A percentile compares a stretch with the other conserved stretches of the same genome.
phyloP scores from a whole-genome alignment of 2,329 filamentous ascomycete species.

The Apiospora phragmitis region DNA sequence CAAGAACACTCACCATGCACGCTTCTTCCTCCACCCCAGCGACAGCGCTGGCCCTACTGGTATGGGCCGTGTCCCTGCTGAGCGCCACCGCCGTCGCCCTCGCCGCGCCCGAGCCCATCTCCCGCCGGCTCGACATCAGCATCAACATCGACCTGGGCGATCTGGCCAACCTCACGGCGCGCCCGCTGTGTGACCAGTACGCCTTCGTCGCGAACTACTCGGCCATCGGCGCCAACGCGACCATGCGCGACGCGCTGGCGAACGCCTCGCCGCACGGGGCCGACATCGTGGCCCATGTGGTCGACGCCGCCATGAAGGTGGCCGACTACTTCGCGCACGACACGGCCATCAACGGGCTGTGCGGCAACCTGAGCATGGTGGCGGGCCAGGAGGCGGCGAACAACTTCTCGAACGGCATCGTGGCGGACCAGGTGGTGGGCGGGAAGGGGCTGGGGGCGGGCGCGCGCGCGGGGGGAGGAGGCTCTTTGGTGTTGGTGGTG shows the following conservation, averaged over 20 bases:
- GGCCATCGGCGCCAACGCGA: constrained; percentile 2
- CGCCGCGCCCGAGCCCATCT: background rate
- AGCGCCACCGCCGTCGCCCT: background rate
- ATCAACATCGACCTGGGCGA: background rate
- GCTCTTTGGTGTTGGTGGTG: background rate
- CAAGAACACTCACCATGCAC: background rate
- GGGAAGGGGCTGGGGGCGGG: background rate
- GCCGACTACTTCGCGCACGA: background rate
- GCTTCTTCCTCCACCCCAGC: background rate
- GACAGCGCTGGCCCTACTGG: background rate
- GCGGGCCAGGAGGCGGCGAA: background rate
- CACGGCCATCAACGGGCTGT: background rate
- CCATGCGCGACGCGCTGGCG: background rate
- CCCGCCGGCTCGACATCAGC: background rate
- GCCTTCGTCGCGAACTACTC: constrained; percentile 10
- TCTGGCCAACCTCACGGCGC: background rate
- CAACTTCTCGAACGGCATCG: constrained; percentile 9
- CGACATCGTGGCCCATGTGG: background rate
- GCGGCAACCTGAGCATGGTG: background rate
- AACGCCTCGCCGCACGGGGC: background rate
- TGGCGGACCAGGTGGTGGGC: background rate
- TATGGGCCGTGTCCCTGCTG: background rate
- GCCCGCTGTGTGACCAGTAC: background rate
- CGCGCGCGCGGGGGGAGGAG: background rate
- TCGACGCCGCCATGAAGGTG: background rate